Evolutionary conservation across 495 filamentous ascomycete species (phyloP), one percentile per base, ranked within the genome.

Genomic region (Wilcoxina mikolae): DNA sequence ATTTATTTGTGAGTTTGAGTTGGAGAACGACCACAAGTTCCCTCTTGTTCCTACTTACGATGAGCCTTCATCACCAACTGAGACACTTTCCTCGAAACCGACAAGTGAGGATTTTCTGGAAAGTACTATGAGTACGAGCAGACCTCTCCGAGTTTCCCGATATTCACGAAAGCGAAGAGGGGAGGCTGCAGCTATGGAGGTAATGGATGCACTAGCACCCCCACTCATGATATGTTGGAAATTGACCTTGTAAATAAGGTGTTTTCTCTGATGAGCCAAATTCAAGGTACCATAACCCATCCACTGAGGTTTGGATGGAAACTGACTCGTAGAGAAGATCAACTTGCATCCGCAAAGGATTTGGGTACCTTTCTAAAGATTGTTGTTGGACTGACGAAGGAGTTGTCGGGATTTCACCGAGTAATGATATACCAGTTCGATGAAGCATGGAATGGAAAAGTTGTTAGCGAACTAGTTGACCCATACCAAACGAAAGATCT

Each of bases 351-450:
- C 7, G 81, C 85, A 5, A 73, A 78, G 26, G 79, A 74, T 54
- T 69, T 91, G 5, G 80, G 83, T 10, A 67, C 50, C 15, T 84
- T 89, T 53, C 68, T 89, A 4, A 84, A 85, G 59, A 74, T 87
- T 33, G 60, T 87, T 29, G 80, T 87, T 0, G 83, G 85, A n/a
- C 80, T 80, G 24, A 71, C 91, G 20, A 87, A 93, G 62, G 88
- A 95, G 56, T 67, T 96, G 26, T 94, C 87, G 0, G 88, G 89
- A 0, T 96, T 95, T 59, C 87, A 94, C 60, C 84, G 88, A 1
- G 84, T 94, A 9, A 84, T 95, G 82, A 76, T 96, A 15, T 95
- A 94, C 67, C 87, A 93, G 61, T 96, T 95, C 57, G 89, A 96
- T 65, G 73, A 78, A 41, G 65, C 72, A 2, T 90, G 80, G 72